Conservation (phyloP, 139 green algal species). For the Asterochloris sp. region DNA sequence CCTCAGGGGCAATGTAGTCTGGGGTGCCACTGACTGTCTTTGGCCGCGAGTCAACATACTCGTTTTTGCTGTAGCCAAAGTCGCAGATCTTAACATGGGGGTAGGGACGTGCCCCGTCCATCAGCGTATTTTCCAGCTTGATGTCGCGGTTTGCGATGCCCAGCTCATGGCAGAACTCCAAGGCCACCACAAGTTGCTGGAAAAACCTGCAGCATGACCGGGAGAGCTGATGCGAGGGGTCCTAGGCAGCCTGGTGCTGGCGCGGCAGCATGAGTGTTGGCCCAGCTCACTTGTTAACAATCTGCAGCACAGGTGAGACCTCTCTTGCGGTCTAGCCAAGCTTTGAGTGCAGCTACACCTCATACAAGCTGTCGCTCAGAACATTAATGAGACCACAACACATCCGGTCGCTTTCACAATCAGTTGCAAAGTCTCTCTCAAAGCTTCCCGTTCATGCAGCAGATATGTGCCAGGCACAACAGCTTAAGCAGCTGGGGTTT, state of each 20-base stretch:
- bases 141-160: slow-evolving; percentile 34
- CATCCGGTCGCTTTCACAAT: too few species aligned
- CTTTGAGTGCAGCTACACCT: too few species aligned
- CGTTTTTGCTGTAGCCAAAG: slow-evolving; percentile 46
- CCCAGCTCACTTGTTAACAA: too few species aligned
- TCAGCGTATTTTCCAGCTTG: slow-evolving; percentile 38
- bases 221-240: background rate
- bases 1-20: slow-evolving; percentile 46
- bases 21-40: slow-evolving; percentile 38
- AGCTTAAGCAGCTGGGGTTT: too few species aligned
- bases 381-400: too few species aligned
- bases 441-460: too few species aligned
- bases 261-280: too few species aligned
- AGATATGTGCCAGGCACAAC: too few species aligned
- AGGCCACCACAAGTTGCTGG: slow-evolving; percentile 59
- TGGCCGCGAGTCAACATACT: slow-evolving; percentile 38
- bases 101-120: slow-evolving; percentile 19
- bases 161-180: slow-evolving; percentile 59
- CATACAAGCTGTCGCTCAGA: too few species aligned
- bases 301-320: too few species aligned
- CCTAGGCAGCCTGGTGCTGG: background rate
- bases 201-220: slow-evolving; percentile 38
- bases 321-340: too few species aligned
- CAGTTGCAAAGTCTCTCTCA: too few species aligned
- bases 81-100: slow-evolving; percentile 42